Percentiles rank a stretch among this genome's conserved stretches.
These are phyloP conservation scores for Rubia peregrina DNA, from an alignment of 305 asterid species.

Conservation along the genomic window DNA sequence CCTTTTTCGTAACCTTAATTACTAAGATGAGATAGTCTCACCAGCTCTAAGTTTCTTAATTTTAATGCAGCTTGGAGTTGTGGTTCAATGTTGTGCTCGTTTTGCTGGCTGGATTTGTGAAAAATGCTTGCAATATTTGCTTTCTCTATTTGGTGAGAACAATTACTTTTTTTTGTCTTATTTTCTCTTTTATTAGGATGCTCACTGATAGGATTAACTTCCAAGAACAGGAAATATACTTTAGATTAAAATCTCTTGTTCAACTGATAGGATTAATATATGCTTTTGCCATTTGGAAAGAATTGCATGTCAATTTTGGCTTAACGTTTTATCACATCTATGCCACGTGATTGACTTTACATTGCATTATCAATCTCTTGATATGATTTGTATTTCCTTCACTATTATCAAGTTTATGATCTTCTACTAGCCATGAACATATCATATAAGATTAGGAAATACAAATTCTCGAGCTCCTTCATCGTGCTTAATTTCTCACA, in stretches of 20 bases:
- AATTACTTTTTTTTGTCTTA: neutral
- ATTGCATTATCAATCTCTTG: neutral
- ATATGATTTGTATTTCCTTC: neutral
- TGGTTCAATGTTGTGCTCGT: constrained; percentile 64
- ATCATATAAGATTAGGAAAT: neutral
- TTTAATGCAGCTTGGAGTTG: constrained; percentile 42
- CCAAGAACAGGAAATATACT: no score
- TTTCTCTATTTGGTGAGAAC: constrained; percentile 59
- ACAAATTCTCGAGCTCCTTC: constrained; percentile 1
- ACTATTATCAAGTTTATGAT: neutral
- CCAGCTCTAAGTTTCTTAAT: constrained; percentile 3
- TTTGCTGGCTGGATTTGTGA: constrained; percentile 61
- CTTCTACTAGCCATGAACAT: neutral
- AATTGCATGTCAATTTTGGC: neutral
- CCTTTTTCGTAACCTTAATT: neutral
- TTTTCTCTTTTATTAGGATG: neutral
- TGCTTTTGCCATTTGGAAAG: constrained; percentile 5
- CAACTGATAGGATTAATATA: neutral
- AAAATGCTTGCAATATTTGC: constrained; percentile 63
- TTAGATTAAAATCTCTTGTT: no score
- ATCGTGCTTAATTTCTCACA: constrained; percentile 10
- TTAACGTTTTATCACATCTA: neutral
- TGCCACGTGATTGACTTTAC: neutral
- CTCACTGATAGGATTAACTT: neutral
- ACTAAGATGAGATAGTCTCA: neutral